Evolutionary conservation across 1,139 yeast species (phyloP).

Genomic region (Pichia sp.): DNA sequence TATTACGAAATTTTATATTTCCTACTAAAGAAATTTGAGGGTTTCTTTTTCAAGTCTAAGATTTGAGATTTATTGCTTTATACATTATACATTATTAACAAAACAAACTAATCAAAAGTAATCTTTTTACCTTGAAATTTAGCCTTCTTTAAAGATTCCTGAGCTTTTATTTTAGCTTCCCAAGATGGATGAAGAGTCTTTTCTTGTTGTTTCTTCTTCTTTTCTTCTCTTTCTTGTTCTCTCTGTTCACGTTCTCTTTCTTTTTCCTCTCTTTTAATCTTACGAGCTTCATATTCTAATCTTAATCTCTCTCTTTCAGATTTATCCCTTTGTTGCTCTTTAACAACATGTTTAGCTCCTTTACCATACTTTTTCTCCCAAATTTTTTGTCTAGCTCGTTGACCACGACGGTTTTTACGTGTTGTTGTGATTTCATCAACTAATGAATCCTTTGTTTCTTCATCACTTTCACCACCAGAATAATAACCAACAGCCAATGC

Average conservation of each 20-base stretch:
- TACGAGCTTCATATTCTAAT: slow-evolving; percentile 68
- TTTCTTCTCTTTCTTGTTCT: slow-evolving; percentile 39
- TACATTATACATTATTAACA: not conserved
- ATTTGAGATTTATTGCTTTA: too few relatives aligned
- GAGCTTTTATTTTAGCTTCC: slow-evolving; percentile 77
- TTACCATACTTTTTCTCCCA: slow-evolving; percentile 90
- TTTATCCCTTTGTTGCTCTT: slow-evolving; percentile 47
- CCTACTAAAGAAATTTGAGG: not conserved
- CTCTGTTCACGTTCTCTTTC: slow-evolving; percentile 26
- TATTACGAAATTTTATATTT: not conserved
- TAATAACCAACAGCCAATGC: slow-evolving; percentile 69
- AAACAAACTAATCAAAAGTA: slow-evolving; percentile 42
- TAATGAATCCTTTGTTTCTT: slow-evolving; percentile 42
- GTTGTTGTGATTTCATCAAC: slow-evolving; percentile 49
- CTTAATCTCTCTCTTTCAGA: slow-evolving; percentile 56
- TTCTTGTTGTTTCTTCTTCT: slow-evolving; percentile 27
- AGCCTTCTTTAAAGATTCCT: slow-evolving; percentile 56
- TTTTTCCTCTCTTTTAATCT: slow-evolving; percentile 54
- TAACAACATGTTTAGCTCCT: slow-evolving; percentile 75
- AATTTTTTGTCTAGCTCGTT: slow-evolving; percentile 91
- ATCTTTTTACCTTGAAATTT: slow-evolving; percentile 83
- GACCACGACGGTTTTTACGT: slow-evolving; percentile 90
- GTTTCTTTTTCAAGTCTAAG: not conserved
- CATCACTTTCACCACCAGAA: slow-evolving; percentile 67
- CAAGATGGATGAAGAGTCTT: slow-evolving; percentile 82